These are phyloP conservation scores for Chlorella sp. DNA, from an alignment of 139 green algal genomes.

Conservation along the genomic window DNA sequence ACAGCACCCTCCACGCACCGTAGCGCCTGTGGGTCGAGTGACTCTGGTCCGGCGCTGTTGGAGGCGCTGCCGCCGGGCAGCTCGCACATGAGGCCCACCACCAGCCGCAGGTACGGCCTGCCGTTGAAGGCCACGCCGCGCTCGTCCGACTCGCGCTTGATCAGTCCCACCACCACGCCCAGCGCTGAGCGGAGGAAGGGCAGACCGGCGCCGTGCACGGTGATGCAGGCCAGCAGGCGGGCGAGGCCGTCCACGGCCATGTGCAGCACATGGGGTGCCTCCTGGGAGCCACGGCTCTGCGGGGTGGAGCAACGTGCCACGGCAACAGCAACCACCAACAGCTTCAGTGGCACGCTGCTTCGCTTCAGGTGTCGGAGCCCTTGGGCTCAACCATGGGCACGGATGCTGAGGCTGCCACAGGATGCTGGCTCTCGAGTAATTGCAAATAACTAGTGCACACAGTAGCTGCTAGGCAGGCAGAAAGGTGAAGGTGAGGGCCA, in stretches of 20 bases:
- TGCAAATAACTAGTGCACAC: too few relatives aligned
- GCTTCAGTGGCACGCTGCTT: too few relatives aligned
- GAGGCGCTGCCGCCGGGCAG: slow-evolving; percentile 39
- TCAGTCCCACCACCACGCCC: slow-evolving; percentile 53
- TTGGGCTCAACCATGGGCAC: too few relatives aligned
- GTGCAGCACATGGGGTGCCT: slow-evolving; percentile 40
- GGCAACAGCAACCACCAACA: too few relatives aligned
- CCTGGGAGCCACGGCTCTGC: too few relatives aligned
- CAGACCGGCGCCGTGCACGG: slow-evolving; percentile 49
- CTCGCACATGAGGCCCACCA: slow-evolving; percentile 78
- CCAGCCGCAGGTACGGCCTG: slow-evolving; percentile 89
- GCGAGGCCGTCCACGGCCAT: slow-evolving; percentile 60
- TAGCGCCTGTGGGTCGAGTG: background rate
- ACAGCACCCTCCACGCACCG: too few relatives aligned
- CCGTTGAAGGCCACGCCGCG: slow-evolving; percentile 73
- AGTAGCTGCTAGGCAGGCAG: too few relatives aligned
- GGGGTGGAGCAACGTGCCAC: too few relatives aligned
- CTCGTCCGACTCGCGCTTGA: slow-evolving; percentile 71
- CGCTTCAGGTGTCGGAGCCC: too few relatives aligned
- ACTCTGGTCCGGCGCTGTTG: slow-evolving; percentile 37
- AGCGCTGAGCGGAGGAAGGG: slow-evolving; percentile 66
- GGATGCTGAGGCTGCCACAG: too few relatives aligned
- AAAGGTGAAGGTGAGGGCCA: too few relatives aligned
- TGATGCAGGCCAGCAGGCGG: slow-evolving; percentile 48
- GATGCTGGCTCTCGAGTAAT: too few relatives aligned